Evolutionary conservation across 495 filamentous ascomycete species (phyloP).

Genomic region (Filosporella fistucella): DNA sequence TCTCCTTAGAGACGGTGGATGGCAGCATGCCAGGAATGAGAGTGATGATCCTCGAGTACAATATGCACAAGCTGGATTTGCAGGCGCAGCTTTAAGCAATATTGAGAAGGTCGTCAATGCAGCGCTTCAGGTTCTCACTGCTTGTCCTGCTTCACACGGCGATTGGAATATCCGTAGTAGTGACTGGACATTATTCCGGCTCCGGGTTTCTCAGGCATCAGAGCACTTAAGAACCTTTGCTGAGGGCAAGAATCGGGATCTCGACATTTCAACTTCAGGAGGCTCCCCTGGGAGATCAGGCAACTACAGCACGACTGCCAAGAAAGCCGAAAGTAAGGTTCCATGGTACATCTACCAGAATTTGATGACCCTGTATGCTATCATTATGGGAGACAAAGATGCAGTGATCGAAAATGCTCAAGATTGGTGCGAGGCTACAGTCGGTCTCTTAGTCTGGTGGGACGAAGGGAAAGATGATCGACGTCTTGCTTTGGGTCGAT

Average conservation of each 20-base stretch:
- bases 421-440: constrained; percentile 84
- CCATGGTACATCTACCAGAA: constrained; percentile 85
- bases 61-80: constrained; percentile 58
- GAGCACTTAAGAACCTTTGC: constrained; percentile 68
- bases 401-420: constrained; percentile 66
- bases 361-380: constrained; percentile 67
- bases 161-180: constrained; percentile 73
- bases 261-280: constrained; percentile 51
- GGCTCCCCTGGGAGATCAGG: constrained; percentile 26
- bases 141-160: constrained; percentile 60
- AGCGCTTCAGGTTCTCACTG: constrained; percentile 58
- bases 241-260: constrained; percentile 44
- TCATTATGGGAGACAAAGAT: constrained; percentile 63
- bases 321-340: constrained; percentile 74
- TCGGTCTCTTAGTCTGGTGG: constrained; percentile 84
- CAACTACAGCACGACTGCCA: constrained; percentile 56
- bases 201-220: constrained; percentile 58
- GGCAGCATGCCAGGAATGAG: constrained; percentile 61
- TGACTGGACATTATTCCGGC: constrained; percentile 77
- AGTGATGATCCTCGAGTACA: constrained; percentile 44
- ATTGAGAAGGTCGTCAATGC: constrained; percentile 64
- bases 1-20: constrained; percentile 67
- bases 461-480: constrained; percentile 63
- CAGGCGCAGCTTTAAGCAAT: constrained; percentile 64
- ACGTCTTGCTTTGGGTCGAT: constrained; percentile 30